These are phyloP conservation scores for Penicillium paneum DNA, from an alignment of 2,329 filamentous ascomycete genomes.

Conservation along the genomic window DNA sequence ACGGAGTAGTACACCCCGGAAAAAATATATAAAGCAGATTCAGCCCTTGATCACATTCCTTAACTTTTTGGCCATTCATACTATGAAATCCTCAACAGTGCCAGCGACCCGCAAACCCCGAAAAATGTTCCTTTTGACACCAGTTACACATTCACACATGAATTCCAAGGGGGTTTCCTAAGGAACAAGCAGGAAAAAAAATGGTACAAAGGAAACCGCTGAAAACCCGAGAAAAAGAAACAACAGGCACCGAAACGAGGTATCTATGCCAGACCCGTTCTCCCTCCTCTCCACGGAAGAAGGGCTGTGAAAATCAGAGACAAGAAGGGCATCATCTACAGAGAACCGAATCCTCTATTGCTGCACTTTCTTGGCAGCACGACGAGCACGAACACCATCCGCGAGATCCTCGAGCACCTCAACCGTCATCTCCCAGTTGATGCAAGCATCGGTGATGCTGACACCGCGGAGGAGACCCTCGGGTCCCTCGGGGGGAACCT, in stretches of 20 bases:
- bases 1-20: neutral
- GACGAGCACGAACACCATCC: conserved; percentile 72
- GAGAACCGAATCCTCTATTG: conserved; percentile 17
- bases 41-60: neutral
- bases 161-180: neutral
- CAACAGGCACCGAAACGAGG: conserved; percentile 1
- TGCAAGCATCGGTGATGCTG: conserved; percentile 94
- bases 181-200: conserved; percentile 2
- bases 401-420: conserved; percentile 80
- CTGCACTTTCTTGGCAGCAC: conserved; percentile 47
- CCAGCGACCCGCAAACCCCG: conserved; percentile 1
- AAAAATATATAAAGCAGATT: conserved; percentile 2
- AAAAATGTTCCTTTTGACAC: conserved; percentile 6
- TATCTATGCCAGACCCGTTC: conserved; percentile 9
- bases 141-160: conserved; percentile 7
- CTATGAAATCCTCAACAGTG: neutral
- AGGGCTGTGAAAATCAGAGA: conserved; percentile 1
- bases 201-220: conserved; percentile 9
- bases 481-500: conserved; percentile 80
- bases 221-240: conserved; percentile 11
- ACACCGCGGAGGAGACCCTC: conserved; percentile 79
- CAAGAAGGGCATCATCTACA: conserved; percentile 10
- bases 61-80: neutral
- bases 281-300: neutral
- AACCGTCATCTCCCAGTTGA: conserved; percentile 85